Evolutionary conservation across 1,139 yeast genomes (phyloP), one percentile per base, ranked within the genome.

Genomic region (Suhomyces terraborum): DNA sequence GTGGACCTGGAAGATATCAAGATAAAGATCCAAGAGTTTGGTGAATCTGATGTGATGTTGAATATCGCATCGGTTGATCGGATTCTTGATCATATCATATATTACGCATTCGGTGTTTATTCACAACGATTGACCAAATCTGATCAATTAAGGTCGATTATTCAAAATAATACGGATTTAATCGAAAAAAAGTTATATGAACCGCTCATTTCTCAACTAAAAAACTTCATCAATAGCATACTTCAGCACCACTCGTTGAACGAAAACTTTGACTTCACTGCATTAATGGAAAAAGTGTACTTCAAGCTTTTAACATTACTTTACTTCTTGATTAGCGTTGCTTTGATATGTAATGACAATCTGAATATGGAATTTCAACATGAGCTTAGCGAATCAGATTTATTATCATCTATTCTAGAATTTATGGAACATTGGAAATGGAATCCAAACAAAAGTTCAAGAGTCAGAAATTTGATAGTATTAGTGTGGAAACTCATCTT

Each of bases 401-500:
- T 84, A 1, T 50, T 87, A 33, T 52, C 71, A 1, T 62, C 62
- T 13, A 54, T 87, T 8, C 64, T 82, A 1, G 61, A 64, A 23
- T 74, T 78, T 38, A 68, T 87, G 9, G 89, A 84, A 46, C 66
- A 73, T 40, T 82, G 94, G 84, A 75, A 88, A 48, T 80, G 88
- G 82, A 48, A 66, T 34, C 74, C 62, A 27, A 61, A 56, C 30
- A 46, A 50, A 14, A 35, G 51, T 9, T 60, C 62, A 37, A 53
- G 71, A 35, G 49, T 62, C 16, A 66, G 95, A 49, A 79, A 82
- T 50, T 66, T 83, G 5, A 64, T 85, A 1, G 54, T 75, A 25
- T 50, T 88, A 1, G 52, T 81, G 1, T 78, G 85, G 69, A 84
- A 85, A 51, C 58, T 82, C 10, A 55, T 88, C 1, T 53, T 83